Evolutionary conservation across 2,329 filamentous ascomycete species (phyloP).

Genomic region (Tolypocladium pustulatum): DNA sequence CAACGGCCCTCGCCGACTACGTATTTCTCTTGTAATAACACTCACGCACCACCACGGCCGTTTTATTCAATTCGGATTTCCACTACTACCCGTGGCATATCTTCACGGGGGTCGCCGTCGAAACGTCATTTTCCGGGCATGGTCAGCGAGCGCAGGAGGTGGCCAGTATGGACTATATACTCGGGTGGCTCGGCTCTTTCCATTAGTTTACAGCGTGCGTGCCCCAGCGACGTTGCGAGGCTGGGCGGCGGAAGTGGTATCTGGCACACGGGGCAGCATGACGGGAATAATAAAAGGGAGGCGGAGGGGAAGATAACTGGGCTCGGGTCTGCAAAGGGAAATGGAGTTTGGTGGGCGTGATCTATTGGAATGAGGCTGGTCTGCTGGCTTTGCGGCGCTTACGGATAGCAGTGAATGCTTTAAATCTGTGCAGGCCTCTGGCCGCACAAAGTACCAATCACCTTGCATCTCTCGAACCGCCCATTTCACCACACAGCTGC

Average conservation of each 20-base stretch:
- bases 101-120: background rate
- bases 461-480: background rate
- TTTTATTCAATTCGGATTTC: background rate
- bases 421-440: background rate
- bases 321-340: background rate
- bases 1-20: background rate
- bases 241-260: background rate
- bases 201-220: background rate
- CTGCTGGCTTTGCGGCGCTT: background rate
- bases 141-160: background rate
- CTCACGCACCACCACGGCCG: background rate
- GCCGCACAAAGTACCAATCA: background rate
- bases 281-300: background rate
- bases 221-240: background rate
- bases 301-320: background rate
- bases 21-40: background rate
- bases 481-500: background rate
- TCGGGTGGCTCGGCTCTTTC: background rate
- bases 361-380: background rate
- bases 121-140: background rate
- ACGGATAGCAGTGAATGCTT: background rate
- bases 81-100: background rate
- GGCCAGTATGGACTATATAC: background rate
- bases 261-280: background rate
- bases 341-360: background rate